Evolutionary conservation across 208 protist genomes (phyloP).

Genomic region (Vickermania spadyakhi): DNA sequence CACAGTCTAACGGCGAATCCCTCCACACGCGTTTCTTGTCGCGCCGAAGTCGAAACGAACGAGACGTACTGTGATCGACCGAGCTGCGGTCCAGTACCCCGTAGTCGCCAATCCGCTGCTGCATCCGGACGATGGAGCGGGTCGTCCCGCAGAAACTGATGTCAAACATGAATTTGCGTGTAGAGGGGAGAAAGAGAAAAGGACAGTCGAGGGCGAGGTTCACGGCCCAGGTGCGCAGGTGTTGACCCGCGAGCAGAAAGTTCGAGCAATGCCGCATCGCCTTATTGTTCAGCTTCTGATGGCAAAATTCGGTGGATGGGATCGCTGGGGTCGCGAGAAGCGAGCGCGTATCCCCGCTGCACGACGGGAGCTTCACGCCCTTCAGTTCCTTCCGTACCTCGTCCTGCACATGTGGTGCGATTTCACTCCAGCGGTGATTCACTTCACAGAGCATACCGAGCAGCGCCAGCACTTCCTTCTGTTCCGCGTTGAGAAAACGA

Average conservation of each 20-base stretch:
- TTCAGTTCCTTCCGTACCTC: neutral
- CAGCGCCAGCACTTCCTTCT: conserved; percentile 53
- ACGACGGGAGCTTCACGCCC: neutral
- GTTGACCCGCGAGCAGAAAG: conserved; percentile 61
- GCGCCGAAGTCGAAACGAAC: conserved; percentile 17
- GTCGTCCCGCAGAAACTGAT: conserved; percentile 58
- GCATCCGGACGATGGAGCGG: conserved; percentile 45
- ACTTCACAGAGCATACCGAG: conserved; percentile 43
- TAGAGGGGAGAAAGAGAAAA: conserved; percentile 68
- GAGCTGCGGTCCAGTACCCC: conserved; percentile 14
- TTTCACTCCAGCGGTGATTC: conserved; percentile 2
- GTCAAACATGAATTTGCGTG: conserved; percentile 75
- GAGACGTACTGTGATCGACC: conserved; percentile 6
- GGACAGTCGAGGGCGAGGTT: conserved; percentile 69
- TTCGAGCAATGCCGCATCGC: conserved; percentile 70
- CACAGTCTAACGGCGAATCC: conserved; percentile 50
- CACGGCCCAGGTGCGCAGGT: conserved; percentile 65
- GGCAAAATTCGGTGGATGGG: conserved; percentile 42
- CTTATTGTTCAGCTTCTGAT: conserved; percentile 75
- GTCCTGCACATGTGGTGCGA: neutral
- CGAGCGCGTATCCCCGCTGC: neutral
- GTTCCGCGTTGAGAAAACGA: conserved; percentile 25
- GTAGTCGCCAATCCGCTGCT: conserved; percentile 29
- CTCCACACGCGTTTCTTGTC: conserved; percentile 40
- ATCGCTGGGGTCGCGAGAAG: conserved; percentile 25